Evolutionary conservation across 768 basidiomycete genomes (phyloP).

Genomic region (Lentinula raphanica): DNA sequence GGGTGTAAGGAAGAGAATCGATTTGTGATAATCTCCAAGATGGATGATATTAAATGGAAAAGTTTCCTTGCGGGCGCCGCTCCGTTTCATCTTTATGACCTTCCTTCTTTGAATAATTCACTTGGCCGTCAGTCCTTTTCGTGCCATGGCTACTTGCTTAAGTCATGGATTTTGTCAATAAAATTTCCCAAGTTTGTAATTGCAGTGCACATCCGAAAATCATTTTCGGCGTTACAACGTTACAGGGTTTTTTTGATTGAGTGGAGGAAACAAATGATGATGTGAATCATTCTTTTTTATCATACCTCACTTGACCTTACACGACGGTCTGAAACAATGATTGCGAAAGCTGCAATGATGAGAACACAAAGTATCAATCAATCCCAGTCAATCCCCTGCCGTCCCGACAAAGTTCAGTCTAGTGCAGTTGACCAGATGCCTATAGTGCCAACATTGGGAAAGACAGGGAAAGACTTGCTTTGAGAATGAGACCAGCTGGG

Average conservation of each 20-base stretch:
- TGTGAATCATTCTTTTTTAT: neutral
- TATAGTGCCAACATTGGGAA: neutral
- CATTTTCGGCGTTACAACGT: neutral
- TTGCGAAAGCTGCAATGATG: neutral
- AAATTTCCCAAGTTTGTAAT: neutral
- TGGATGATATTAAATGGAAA: neutral
- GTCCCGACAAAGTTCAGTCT: too few relatives aligned
- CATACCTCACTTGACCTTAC: neutral
- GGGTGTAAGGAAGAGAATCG: neutral
- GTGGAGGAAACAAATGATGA: neutral
- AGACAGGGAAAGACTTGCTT: neutral
- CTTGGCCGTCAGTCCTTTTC: neutral
- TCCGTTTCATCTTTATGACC: neutral
- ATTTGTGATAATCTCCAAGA: neutral
- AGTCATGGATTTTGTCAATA: neutral
- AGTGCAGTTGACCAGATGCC: too few relatives aligned
- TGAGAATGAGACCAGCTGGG: too few relatives aligned
- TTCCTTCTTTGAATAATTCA: neutral
- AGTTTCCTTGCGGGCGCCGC: neutral
- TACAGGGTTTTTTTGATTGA: neutral
- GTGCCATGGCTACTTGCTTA: too few relatives aligned
- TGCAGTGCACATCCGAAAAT: neutral
- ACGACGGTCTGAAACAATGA: neutral
- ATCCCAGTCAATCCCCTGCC: neutral
- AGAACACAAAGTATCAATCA: neutral